phyloP scores from a whole-genome alignment of 2,329 filamentous ascomycete genomes.

The Bertia moriformis region DNA sequence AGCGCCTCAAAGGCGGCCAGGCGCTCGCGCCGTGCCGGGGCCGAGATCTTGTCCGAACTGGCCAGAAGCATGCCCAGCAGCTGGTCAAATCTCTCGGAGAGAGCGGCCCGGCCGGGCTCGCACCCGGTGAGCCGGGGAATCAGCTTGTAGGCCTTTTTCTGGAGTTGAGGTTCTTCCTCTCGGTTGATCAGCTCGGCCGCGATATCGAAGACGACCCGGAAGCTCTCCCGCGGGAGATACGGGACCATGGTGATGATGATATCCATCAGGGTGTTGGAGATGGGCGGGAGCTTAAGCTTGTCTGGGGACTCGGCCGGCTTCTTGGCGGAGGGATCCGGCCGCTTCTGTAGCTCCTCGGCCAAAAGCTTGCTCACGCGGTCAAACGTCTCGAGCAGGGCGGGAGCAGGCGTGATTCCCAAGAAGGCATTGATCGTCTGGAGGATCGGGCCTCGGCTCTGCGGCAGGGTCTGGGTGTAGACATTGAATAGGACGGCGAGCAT shows the following conservation, averaged over 20 bases:
- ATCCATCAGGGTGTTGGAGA: conserved; percentile 89
- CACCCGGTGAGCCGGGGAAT: conserved; percentile 81
- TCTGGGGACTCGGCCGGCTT: conserved; percentile 40
- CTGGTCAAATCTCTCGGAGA: conserved; percentile 61
- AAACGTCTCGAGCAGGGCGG: conserved; percentile 78
- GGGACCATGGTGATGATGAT: conserved; percentile 90
- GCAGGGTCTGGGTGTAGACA: conserved; percentile 90
- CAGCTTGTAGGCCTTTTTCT: conserved; percentile 98
- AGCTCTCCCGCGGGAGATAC: conserved; percentile 79
- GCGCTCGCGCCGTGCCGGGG: conserved; percentile 77
- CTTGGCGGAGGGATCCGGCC: conserved; percentile 35
- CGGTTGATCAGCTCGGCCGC: conserved; percentile 70
- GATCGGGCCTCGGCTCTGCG: conserved; percentile 79
- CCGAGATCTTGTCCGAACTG: conserved; percentile 71
- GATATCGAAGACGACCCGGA: conserved; percentile 72
- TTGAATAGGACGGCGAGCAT: conserved; percentile 93
- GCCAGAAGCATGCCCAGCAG: conserved; percentile 66
- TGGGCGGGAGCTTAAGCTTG: conserved; percentile 70
- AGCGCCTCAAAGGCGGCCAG: conserved; percentile 70
- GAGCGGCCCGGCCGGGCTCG: conserved; percentile 58
- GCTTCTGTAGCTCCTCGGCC: conserved; percentile 48
- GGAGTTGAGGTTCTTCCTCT: conserved; percentile 73
- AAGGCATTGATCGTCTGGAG: conserved; percentile 90
- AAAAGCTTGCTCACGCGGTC: conserved; percentile 74
- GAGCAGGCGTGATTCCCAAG: conserved; percentile 67